Evolutionary conservation across 306 rosid species (phyloP).

Genomic region (Biancaea sappan): DNA sequence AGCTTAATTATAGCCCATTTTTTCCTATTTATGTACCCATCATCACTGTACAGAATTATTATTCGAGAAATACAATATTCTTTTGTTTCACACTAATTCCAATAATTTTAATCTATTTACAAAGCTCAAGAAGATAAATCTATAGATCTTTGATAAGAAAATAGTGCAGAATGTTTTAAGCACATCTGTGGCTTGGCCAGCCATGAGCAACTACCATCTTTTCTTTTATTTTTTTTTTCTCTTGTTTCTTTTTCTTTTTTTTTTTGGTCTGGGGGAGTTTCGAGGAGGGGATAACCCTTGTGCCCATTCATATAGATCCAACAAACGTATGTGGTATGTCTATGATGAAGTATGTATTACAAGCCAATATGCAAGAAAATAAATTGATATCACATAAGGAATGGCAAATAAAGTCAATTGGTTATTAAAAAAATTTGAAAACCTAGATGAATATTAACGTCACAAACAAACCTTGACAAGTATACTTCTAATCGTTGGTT

Average conservation of each 20-base stretch:
- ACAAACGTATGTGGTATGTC: too few species aligned
- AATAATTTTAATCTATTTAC: constrained; percentile 8
- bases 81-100: too few species aligned
- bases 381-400: not conserved
- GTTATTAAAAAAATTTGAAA: not conserved
- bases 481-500: constrained; percentile 74
- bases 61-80: too few species aligned
- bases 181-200: not conserved
- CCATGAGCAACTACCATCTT: not conserved
- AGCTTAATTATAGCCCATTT: too few species aligned
- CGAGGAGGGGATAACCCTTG: not conserved
- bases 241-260: not conserved
- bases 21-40: too few species aligned
- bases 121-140: not conserved
- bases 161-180: not conserved
- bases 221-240: not conserved
- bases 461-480: constrained; percentile 65
- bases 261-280: too few species aligned
- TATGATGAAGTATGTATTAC: constrained; percentile 1
- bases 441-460: not conserved
- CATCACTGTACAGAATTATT: too few species aligned
- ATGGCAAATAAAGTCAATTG: not conserved
- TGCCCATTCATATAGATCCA: constrained; percentile 15
- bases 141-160: not conserved
- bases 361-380: constrained; percentile 18